phyloP scores from a whole-genome alignment of 2,329 filamentous ascomycete species.

The Colletotrichum shisoi region DNA sequence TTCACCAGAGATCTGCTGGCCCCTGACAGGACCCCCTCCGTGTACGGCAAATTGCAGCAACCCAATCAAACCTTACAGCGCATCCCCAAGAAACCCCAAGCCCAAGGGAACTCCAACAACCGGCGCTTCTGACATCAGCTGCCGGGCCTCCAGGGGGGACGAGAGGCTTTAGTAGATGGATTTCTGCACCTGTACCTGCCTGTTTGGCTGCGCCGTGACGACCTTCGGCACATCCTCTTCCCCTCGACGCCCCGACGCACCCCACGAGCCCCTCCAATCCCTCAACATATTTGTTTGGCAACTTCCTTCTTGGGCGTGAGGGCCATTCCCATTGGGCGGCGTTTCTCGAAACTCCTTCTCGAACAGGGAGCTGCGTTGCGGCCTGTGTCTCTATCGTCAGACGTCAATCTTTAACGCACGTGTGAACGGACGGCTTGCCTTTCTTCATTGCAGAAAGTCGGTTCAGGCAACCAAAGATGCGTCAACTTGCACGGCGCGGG shows the following conservation, averaged over 20 bases:
- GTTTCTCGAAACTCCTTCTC: slow-evolving; percentile 2
- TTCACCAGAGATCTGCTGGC: slow-evolving; percentile 10
- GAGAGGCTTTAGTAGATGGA: too few relatives aligned
- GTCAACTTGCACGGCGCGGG: background rate
- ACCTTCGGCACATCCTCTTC: background rate
- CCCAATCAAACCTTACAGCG: background rate
- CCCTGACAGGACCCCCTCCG: background rate
- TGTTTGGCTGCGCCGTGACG: background rate
- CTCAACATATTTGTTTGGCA: slow-evolving; percentile 16
- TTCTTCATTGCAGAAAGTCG: background rate
- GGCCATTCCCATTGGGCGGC: background rate
- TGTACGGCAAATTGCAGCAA: background rate
- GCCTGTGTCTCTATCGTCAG: background rate
- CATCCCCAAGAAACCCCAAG: background rate
- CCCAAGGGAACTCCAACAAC: background rate
- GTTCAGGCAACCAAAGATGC: background rate
- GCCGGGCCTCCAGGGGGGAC: background rate
- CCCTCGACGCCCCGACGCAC: background rate
- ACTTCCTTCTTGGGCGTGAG: slow-evolving; percentile 19
- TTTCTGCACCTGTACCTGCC: background rate
- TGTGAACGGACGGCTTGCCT: background rate
- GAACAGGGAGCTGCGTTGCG: background rate
- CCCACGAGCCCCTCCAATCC: background rate
- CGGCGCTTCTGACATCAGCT: background rate
- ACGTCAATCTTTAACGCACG: background rate